phyloP scores from a whole-genome alignment of 139 green algal genomes.

The Coelastrella sp. region DNA sequence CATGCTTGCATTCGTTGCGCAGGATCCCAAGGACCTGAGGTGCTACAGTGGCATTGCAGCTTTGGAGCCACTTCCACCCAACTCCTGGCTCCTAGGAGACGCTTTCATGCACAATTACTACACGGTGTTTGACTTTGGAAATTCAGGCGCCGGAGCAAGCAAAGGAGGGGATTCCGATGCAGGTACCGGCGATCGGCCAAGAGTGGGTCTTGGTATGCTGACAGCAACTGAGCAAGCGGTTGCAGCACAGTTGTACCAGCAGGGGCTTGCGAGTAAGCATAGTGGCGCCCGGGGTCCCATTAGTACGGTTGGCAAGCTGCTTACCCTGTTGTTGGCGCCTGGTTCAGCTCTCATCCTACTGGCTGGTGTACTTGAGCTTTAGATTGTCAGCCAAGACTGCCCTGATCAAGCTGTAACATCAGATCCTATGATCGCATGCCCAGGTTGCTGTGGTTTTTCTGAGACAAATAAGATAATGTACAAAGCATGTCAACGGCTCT shows the following conservation, averaged over 20 bases:
- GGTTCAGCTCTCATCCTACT: background rate
- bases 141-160: background rate
- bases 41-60: background rate
- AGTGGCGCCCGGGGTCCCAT: background rate
- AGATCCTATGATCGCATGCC: too few species aligned
- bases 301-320: background rate
- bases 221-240: conserved; percentile 11
- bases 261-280: conserved; percentile 7
- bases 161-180: background rate
- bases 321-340: background rate
- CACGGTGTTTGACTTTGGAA: conserved; percentile 11
- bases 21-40: background rate
- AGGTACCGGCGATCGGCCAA: background rate
- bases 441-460: too few species aligned
- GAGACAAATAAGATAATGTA: too few species aligned
- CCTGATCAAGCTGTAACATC: too few species aligned
- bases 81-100: background rate
- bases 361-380: too few species aligned
- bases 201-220: background rate
- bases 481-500: too few species aligned
- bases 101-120: conserved; percentile 29
- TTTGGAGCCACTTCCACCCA: background rate
- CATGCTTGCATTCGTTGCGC: background rate
- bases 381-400: too few species aligned
- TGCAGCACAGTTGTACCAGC: background rate